Conservation (phyloP, 1,139 yeast species). For the Blastobotrys elegans region DNA sequence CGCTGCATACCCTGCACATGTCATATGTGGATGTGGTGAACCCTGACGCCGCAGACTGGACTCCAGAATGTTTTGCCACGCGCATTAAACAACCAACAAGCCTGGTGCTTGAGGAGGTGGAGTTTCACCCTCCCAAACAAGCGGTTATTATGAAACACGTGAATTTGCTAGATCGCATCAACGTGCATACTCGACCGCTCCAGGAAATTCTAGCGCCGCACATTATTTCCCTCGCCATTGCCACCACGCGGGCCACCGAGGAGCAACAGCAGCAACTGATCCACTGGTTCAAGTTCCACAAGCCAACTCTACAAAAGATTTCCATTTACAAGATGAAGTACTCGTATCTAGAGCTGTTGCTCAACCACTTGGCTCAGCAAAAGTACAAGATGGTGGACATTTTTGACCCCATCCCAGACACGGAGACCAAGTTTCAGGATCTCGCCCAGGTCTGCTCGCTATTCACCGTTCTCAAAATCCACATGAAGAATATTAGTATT, state of each 20-base stretch:
- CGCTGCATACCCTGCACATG: slow-evolving; percentile 5
- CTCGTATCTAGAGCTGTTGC: not conserved
- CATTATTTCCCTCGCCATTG: slow-evolving; percentile 4
- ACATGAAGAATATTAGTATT: slow-evolving; percentile 7
- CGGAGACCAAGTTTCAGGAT: slow-evolving; percentile 3
- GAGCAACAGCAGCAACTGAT: slow-evolving; percentile 10
- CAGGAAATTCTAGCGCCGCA: slow-evolving; percentile 10
- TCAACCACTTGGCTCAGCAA: not conserved
- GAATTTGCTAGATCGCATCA: slow-evolving; percentile 8
- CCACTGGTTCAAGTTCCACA: slow-evolving; percentile 12
- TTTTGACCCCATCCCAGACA: slow-evolving; percentile 8
- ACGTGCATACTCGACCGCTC: slow-evolving; percentile 10
- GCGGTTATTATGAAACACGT: slow-evolving; percentile 8
- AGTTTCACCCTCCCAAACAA: slow-evolving; percentile 9
- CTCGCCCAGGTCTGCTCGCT: slow-evolving; percentile 6
- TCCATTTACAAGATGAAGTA: slow-evolving; percentile 5
- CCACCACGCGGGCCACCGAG: slow-evolving; percentile 6
- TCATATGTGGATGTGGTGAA: slow-evolving; percentile 7
- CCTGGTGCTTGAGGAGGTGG: slow-evolving; percentile 8
- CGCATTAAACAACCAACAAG: not conserved
- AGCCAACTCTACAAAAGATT: slow-evolving; percentile 9
- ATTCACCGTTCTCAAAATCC: slow-evolving; percentile 9
- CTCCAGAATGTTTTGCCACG: slow-evolving; percentile 2
- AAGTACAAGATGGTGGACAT: slow-evolving; percentile 11
- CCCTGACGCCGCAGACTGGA: slow-evolving; percentile 11